These are phyloP conservation scores for Mercurialis annua DNA, from an alignment of 345 rosid genomes.

Conservation along the genomic window DNA sequence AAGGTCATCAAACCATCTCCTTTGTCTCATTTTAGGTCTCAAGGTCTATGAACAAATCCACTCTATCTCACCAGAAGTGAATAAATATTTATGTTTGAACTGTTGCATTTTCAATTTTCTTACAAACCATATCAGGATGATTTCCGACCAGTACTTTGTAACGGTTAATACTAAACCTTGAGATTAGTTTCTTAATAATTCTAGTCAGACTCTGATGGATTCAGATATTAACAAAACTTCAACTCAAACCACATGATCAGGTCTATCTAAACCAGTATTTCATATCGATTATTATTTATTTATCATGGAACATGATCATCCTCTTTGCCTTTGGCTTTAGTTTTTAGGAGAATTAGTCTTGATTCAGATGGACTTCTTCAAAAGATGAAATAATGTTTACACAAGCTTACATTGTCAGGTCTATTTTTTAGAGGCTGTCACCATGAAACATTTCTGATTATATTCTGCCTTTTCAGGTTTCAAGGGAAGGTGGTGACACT, in stretches of 20 bases:
- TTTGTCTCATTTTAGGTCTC: too few relatives aligned
- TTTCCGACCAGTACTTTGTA: too few relatives aligned
- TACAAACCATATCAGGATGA: too few relatives aligned
- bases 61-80: neutral
- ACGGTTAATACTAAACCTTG: too few relatives aligned
- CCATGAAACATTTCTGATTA: constrained; percentile 20
- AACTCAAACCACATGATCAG: neutral
- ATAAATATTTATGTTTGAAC: too few relatives aligned
- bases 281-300: neutral
- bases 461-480: constrained; percentile 39
- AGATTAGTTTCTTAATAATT: too few relatives aligned
- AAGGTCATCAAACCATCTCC: too few relatives aligned
- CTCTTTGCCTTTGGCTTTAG: neutral
- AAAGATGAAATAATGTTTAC: neutral
- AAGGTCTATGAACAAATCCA: too few relatives aligned
- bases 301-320: neutral
- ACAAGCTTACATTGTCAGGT: neutral
- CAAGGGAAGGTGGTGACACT: constrained; percentile 32
- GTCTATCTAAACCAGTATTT: neutral
- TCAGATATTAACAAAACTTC: too few relatives aligned
- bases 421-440: neutral
- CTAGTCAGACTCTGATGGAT: too few relatives aligned
- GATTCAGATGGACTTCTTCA: neutral
- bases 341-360: neutral
- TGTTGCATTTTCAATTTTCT: too few relatives aligned